Evolutionary conservation across 1,284 basidiomycete genomes (phyloP).

Genomic region (Exobasidium rhododendri): DNA sequence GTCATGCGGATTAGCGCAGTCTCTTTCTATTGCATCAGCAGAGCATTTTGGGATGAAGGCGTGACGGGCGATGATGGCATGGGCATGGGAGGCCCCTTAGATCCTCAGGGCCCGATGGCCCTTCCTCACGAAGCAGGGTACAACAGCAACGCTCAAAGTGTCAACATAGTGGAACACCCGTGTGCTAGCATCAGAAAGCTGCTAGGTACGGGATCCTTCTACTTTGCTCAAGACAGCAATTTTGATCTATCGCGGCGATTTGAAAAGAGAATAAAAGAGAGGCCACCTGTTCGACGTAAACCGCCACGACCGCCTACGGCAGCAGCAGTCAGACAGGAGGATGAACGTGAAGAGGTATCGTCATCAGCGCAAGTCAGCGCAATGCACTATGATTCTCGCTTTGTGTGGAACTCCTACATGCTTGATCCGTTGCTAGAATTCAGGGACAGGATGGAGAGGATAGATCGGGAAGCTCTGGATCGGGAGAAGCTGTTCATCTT

Average conservation of each 20-base stretch:
- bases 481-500: conserved; percentile 57
- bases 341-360: conserved; percentile 37
- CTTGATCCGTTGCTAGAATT: conserved; percentile 76
- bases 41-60: conserved; percentile 39
- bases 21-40: conserved; percentile 48
- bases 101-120: conserved; percentile 25
- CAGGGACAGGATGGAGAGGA: conserved; percentile 67
- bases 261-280: conserved; percentile 50
- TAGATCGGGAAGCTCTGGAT: conserved; percentile 70
- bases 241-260: conserved; percentile 69
- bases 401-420: conserved; percentile 79
- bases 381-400: conserved; percentile 55
- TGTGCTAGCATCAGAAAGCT: conserved; percentile 86
- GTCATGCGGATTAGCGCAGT: conserved; percentile 39
- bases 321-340: conserved; percentile 14
- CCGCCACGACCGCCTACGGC: background rate
- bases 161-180: conserved; percentile 67
- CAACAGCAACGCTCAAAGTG: background rate
- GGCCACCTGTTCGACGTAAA: conserved; percentile 30
- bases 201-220: conserved; percentile 85
- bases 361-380: conserved; percentile 25
- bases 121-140: conserved; percentile 7
- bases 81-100: conserved; percentile 18
- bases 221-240: conserved; percentile 73
- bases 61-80: conserved; percentile 18